Conservation (phyloP, 768 basidiomycete species). For the Mycena indigotica region DNA sequence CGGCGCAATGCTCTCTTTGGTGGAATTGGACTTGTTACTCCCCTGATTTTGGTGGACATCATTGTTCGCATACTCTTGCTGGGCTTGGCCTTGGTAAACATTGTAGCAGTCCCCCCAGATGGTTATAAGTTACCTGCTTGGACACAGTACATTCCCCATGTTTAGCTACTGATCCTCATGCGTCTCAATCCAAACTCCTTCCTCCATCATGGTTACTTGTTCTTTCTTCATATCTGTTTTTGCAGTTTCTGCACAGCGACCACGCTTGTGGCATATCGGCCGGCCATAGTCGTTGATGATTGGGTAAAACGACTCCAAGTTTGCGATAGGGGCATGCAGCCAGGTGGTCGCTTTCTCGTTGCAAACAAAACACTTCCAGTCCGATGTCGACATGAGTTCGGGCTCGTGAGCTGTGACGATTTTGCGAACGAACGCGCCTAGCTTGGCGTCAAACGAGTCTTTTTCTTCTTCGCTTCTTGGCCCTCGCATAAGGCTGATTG, state of each 20-base stretch:
- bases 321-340: constrained; percentile 10
- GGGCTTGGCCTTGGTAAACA: too few relatives aligned
- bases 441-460: background rate
- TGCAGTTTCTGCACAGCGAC: constrained; percentile 1
- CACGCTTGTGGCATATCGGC: constrained; percentile 11
- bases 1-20: too few relatives aligned
- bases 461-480: background rate
- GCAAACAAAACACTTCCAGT: constrained; percentile 13
- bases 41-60: too few relatives aligned
- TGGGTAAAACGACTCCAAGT: constrained; percentile 14
- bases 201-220: background rate
- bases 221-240: constrained; percentile 9
- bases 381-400: constrained; percentile 14
- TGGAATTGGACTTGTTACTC: too few relatives aligned
- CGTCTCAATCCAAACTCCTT: background rate
- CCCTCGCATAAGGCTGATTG: background rate
- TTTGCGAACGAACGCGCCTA: constrained; percentile 13
- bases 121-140: too few relatives aligned
- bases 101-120: too few relatives aligned
- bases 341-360: constrained; percentile 7
- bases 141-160: too few relatives aligned
- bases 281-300: constrained; percentile 16
- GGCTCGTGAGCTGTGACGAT: constrained; percentile 10
- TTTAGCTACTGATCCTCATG: too few relatives aligned
- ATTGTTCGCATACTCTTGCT: too few relatives aligned